A percentile compares a stretch with the other conserved stretches of the same genome.
phyloP scores from a whole-genome alignment of 106 monocot genomes.

The Phalaenopsis equestris region DNA sequence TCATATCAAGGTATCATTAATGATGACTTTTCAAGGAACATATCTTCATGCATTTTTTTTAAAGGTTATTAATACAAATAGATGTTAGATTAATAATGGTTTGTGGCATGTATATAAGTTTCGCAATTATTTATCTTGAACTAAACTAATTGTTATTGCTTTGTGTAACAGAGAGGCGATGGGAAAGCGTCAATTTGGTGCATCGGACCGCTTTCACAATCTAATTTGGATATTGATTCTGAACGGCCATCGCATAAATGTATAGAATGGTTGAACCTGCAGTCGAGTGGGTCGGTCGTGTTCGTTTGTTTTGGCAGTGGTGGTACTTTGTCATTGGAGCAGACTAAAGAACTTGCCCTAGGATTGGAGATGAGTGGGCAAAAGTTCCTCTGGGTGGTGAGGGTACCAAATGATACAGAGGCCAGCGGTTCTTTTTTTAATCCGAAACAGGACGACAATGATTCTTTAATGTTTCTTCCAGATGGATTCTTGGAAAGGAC shows the following conservation, averaged over 20 bases:
- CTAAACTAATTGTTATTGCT: too few species aligned
- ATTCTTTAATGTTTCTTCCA: constrained; percentile 17
- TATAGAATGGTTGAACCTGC: constrained; percentile 22
- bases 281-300: constrained; percentile 20
- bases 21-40: too few species aligned
- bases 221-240: background rate
- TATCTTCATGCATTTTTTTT: too few species aligned
- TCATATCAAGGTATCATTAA: too few species aligned
- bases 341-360: constrained; percentile 19
- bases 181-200: background rate
- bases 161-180: background rate
- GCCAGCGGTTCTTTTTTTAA: constrained; percentile 5
- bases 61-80: too few species aligned
- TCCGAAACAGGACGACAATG: background rate
- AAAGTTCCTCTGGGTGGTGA: constrained; percentile 27
- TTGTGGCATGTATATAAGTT: too few species aligned
- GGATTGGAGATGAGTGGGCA: constrained; percentile 31
- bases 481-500: constrained; percentile 19
- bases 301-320: constrained; percentile 28
- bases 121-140: too few species aligned
- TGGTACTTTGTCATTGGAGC: constrained; percentile 17
- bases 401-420: constrained; percentile 13
- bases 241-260: background rate
- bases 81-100: too few species aligned
- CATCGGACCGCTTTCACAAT: background rate